Conservation (phyloP, 768 basidiomycete species). For the Kwoniella dejecticola region DNA sequence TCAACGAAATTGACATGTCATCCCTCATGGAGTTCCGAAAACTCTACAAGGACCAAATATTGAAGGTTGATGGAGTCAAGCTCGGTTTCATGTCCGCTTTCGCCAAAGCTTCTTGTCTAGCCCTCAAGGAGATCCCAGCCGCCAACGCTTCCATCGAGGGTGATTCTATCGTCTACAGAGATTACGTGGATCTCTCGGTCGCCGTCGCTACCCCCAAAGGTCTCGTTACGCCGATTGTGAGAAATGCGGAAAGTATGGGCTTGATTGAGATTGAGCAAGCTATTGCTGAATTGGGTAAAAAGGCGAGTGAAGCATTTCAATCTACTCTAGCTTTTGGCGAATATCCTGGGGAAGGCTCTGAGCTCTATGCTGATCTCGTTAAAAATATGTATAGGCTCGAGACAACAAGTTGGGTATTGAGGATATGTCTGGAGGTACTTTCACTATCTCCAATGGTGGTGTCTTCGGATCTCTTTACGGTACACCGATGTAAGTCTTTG, state of each 20-base stretch:
- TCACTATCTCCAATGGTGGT: conserved; percentile 98
- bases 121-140: conserved; percentile 85
- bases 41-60: conserved; percentile 85
- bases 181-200: conserved; percentile 78
- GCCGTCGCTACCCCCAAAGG: conserved; percentile 98
- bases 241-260: conserved; percentile 83
- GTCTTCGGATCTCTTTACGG: conserved; percentile 97
- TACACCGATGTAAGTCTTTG: conserved; percentile 72
- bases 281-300: conserved; percentile 86
- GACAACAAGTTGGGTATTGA: conserved; percentile 94
- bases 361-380: conserved; percentile 1
- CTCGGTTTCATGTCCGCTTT: conserved; percentile 99
- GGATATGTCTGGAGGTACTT: conserved; percentile 98
- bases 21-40: conserved; percentile 88
- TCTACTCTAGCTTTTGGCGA: no score
- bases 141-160: conserved; percentile 91
- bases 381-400: conserved; percentile 61
- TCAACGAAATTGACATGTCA: conserved; percentile 99
- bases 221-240: conserved; percentile 90
- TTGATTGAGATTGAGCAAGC: conserved; percentile 91
- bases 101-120: conserved; percentile 78
- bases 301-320: conserved; percentile 55
- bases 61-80: conserved; percentile 92
- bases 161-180: conserved; percentile 81
- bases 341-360: no score